Evolutionary conservation across 495 filamentous ascomycete genomes (phyloP).

Genomic region (Parathielavia appendiculata): DNA sequence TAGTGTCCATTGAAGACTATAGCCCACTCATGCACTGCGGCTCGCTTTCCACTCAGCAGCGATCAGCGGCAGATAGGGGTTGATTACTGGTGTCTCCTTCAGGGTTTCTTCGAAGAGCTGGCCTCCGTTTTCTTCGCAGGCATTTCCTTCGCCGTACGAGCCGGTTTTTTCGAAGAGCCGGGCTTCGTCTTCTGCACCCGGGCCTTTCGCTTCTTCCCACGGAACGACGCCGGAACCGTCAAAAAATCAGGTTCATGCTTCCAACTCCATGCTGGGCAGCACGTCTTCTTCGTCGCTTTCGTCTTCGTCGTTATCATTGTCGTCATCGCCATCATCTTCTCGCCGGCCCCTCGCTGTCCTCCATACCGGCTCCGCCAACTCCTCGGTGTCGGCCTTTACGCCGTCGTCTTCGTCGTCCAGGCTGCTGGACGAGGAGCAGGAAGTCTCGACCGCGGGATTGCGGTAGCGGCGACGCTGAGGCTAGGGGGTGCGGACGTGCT

Average conservation of each 20-base stretch:
- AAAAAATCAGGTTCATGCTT: too few species aligned
- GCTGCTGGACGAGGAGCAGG: not conserved
- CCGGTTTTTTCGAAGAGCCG: not conserved
- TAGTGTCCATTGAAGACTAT: not conserved
- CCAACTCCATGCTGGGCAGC: not conserved
- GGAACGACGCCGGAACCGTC: too few species aligned
- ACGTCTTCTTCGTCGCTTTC: not conserved
- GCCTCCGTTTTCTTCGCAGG: not conserved
- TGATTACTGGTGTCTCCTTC: conserved; percentile 1
- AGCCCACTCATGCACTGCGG: not conserved
- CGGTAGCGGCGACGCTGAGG: not conserved
- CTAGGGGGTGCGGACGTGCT: not conserved
- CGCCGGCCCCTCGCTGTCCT: not conserved
- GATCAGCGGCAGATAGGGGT: not conserved
- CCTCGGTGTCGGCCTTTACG: not conserved
- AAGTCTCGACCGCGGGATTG: not conserved
- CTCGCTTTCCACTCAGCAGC: not conserved
- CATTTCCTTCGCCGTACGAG: not conserved
- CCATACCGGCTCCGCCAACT: not conserved
- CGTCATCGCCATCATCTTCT: not conserved
- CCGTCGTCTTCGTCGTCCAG: not conserved
- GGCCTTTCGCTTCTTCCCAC: not conserved
- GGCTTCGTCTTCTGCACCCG: not conserved
- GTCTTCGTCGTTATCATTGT: not conserved
- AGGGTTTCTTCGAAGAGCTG: not conserved